Conservation (phyloP, 2,329 filamentous ascomycete species). For the Sarocladium brachiariae region DNA sequence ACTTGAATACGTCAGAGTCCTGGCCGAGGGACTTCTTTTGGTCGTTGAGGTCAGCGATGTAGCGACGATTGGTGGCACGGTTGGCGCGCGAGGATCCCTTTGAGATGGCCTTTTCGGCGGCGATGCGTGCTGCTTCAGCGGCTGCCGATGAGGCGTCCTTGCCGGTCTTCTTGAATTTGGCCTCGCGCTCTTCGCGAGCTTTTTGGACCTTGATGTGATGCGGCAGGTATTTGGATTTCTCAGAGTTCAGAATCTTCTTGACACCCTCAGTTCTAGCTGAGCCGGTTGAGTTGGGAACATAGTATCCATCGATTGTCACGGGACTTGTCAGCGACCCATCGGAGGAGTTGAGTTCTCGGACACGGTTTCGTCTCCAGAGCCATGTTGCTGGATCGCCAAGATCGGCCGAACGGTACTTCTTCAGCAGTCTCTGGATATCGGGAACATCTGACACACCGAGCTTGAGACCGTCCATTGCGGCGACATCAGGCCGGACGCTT, state of each 20-base stretch:
- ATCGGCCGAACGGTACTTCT: constrained; percentile 36
- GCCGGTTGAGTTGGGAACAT: constrained; percentile 79
- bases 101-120: constrained; percentile 71
- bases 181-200: constrained; percentile 84
- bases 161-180: constrained; percentile 58
- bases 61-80: constrained; percentile 89
- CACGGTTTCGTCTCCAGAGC: constrained; percentile 50
- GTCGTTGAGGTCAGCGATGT: constrained; percentile 90
- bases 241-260: constrained; percentile 92
- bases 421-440: constrained; percentile 40
- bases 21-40: constrained; percentile 80
- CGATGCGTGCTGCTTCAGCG: constrained; percentile 64
- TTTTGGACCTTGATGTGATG: constrained; percentile 96
- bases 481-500: constrained; percentile 38
- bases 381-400: constrained; percentile 47
- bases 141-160: constrained; percentile 61
- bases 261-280: constrained; percentile 87
- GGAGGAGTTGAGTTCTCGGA: constrained; percentile 46
- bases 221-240: constrained; percentile 96
- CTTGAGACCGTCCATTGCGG: constrained; percentile 35
- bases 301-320: constrained; percentile 56
- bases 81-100: constrained; percentile 90
- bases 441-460: constrained; percentile 40
- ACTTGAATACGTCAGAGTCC: constrained; percentile 87
- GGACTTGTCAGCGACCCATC: constrained; percentile 22